Evolutionary conservation across 2,329 filamentous ascomycete genomes (phyloP), one percentile per base, ranked within the genome.

Genomic region (Fusarium sp.): DNA sequence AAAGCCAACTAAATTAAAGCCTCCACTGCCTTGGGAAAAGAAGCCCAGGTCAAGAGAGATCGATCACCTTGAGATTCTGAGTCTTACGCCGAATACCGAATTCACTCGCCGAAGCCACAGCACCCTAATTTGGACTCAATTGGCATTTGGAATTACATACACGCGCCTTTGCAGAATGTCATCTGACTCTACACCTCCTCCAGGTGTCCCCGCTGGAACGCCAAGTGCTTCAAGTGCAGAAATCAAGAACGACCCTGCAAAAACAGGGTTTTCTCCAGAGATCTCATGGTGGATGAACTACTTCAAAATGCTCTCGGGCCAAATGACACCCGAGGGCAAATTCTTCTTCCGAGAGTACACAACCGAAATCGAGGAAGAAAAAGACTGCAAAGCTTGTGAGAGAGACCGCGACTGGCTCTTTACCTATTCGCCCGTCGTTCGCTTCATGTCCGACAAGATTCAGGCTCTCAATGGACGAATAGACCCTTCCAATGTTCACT

Each of bases 361-460:
- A 73, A 95, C 97, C 85, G 86, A 88, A 63, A 87, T 90, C 65
- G 91, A 95, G 83, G 94, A 96, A 84, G 89, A 89, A 70, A 85
- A 87, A 36, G 95, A 98, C 87, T 95, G 93, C 87, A 88, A 88
- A 79, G 90, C 90, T 62, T 98, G 94, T 86, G 94, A 98, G 80
- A 85, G 91, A 48, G 90, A 94, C 83, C 91, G 94, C 65, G 92
- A 96, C 82, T 98, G 93, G 87, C 89, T 97, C 41, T 90, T 98
- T 78, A 85, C 90, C 80, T 93, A 95, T 86, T 96, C 93, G 63
- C 96, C 96, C 35, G 90, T 94, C 64, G 91, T 99, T 68, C 92
- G 92, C 70, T 99, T 97, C 87, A 86, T 99, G 84, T 90, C 90
- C 63, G 91, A 96, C 74, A 94, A 95, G 82, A 93, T 98, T 77